These are phyloP conservation scores for Penstemon newberryi DNA, from an alignment of 257 asterid species.

Conservation along the genomic window DNA sequence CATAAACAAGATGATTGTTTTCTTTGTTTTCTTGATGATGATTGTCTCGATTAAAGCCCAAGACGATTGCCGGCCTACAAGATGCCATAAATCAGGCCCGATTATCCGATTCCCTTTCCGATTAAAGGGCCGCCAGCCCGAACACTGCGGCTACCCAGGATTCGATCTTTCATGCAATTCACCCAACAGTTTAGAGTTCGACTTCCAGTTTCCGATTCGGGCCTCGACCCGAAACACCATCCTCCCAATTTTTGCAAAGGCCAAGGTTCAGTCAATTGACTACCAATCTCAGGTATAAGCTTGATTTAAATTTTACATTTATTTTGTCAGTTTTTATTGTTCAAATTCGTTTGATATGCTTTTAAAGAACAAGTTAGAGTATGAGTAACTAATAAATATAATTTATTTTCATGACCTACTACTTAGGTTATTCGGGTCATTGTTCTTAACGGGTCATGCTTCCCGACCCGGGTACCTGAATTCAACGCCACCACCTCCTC, in stretches of 20 bases:
- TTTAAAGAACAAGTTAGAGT: too few relatives aligned
- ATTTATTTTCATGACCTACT: too few relatives aligned
- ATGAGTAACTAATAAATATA: too few relatives aligned
- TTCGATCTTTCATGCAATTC: constrained; percentile 49
- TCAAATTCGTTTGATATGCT: too few relatives aligned
- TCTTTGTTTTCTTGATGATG: constrained; percentile 27
- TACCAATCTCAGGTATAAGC: constrained; percentile 35
- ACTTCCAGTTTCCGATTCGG: constrained; percentile 27
- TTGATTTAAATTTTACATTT: too few relatives aligned
- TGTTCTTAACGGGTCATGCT: constrained; percentile 38
- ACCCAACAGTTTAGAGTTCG: constrained; percentile 29
- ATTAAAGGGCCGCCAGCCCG: constrained; percentile 35
- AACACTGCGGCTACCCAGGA: constrained; percentile 56
- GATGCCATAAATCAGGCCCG: constrained; percentile 40
- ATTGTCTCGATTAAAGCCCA: constrained; percentile 38
- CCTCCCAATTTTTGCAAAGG: constrained; percentile 46
- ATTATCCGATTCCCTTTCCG: constrained; percentile 59
- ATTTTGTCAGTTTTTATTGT: too few relatives aligned
- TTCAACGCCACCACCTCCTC: constrained; percentile 30
- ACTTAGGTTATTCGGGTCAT: constrained; percentile 26
- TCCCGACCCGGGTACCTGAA: constrained; percentile 45
- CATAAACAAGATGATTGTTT: constrained; percentile 9
- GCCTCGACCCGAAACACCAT: constrained; percentile 33
- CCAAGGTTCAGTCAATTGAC: constrained; percentile 38
- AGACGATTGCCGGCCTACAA: constrained; percentile 55